These are phyloP conservation scores for Debaryomycetaceae sp. DNA, from an alignment of 1,139 yeast genomes.

Conservation along the genomic window DNA sequence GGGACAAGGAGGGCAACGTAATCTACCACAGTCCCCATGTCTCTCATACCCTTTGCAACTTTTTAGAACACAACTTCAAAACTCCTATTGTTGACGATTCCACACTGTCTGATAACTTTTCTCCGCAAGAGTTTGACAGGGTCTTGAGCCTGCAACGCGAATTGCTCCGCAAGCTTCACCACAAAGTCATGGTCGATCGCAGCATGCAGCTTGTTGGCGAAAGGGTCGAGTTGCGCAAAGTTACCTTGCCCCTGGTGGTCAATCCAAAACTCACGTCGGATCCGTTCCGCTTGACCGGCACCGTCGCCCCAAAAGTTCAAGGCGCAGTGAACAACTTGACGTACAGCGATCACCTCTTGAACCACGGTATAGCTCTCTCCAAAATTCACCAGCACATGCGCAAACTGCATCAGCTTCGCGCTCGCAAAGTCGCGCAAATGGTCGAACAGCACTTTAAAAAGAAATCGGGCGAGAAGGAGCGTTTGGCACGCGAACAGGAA, in stretches of 20 bases:
- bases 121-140: conserved; percentile 24
- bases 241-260: conserved; percentile 32
- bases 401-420: conserved; percentile 53
- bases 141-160: conserved; percentile 22
- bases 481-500: conserved; percentile 62
- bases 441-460: conserved; percentile 81
- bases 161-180: conserved; percentile 17
- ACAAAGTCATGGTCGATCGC: conserved; percentile 25
- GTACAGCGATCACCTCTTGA: conserved; percentile 60
- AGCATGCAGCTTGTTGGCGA: conserved; percentile 33
- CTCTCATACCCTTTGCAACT: conserved; percentile 35
- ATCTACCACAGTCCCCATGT: conserved; percentile 13
- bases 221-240: conserved; percentile 32
- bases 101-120: conserved; percentile 16
- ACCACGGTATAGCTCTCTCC: conserved; percentile 69
- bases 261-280: conserved; percentile 30
- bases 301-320: conserved; percentile 28
- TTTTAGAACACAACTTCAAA: conserved; percentile 39
- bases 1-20: not conserved
- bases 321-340: conserved; percentile 37
- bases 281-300: conserved; percentile 27
- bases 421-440: conserved; percentile 69
- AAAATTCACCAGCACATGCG: conserved; percentile 61
- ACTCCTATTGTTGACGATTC: conserved; percentile 33
- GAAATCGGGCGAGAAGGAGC: conserved; percentile 80